Conservation (phyloP, 2,329 filamentous ascomycete species). For the Aschersonia sp. region DNA sequence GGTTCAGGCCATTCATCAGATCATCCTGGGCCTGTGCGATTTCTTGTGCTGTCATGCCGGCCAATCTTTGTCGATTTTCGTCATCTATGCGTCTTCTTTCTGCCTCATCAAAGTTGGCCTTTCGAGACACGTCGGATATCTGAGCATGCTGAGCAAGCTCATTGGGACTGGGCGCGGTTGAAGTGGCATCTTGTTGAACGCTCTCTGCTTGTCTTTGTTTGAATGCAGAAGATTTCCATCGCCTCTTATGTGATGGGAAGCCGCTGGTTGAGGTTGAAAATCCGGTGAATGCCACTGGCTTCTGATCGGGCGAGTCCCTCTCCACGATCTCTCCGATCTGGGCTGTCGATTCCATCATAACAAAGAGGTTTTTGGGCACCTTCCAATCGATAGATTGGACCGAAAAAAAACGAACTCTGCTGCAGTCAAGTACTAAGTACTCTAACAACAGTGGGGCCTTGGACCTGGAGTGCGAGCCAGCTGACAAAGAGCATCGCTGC, state of each 20-base stretch:
- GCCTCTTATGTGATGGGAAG: slow-evolving; percentile 81
- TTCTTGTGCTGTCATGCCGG: slow-evolving; percentile 66
- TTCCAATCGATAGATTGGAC: not conserved
- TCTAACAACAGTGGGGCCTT: no score
- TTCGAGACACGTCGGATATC: not conserved
- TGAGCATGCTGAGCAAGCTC: not conserved
- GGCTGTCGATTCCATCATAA: slow-evolving; percentile 28
- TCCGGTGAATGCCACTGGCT: slow-evolving; percentile 44
- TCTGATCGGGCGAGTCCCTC: slow-evolving; percentile 44
- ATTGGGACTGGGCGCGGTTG: slow-evolving; percentile 1
- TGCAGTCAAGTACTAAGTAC: no score
- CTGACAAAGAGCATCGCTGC: no score
- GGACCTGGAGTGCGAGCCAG: no score
- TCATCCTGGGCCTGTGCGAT: slow-evolving; percentile 71
- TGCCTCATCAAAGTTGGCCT: slow-evolving; percentile 23
- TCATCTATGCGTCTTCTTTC: slow-evolving; percentile 65
- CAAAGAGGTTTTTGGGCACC: not conserved
- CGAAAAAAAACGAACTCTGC: no score
- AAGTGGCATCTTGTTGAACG: not conserved
- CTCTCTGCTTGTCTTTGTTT: slow-evolving; percentile 39
- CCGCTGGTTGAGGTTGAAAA: slow-evolving; percentile 39
- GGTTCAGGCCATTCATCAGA: slow-evolving; percentile 63
- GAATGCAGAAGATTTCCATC: slow-evolving; percentile 60
- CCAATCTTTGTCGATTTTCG: slow-evolving; percentile 64
- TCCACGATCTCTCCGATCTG: slow-evolving; percentile 70